Base-by-base conservation (phyloP, 768 basidiomycete species). In the Pholiota microspora region DNA sequence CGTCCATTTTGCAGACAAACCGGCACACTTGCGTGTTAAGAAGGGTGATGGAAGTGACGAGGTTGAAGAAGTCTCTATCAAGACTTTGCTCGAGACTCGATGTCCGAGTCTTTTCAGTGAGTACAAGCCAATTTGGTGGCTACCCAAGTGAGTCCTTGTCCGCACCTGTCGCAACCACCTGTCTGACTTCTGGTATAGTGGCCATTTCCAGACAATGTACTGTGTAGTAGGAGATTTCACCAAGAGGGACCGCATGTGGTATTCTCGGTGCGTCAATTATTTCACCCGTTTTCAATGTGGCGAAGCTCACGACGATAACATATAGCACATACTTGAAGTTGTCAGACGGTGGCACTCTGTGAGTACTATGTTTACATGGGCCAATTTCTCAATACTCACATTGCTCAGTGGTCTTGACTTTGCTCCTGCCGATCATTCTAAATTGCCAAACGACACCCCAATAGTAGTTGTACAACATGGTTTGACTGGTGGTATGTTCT, bases 341-440 rank as follows among this genome's bases (percentile, higher is more conserved):
- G 16, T 65, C 71, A 15, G 86, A 88, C 59, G 85, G 85, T 28
- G 86, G 86, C 7, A 87, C 85, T 23, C 56, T 88, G 86, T 87
- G 62, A 60, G 81, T 68, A 13, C 18, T 10, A 46, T 48, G 7
- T 6, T 31, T 23, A 45, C 29, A 21, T 44, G 49, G 18, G 32
- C 15, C 34, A 32, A 16, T 29, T 31, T 29, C 23, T 34, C 15
- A 45, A 45, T 15, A 27, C 51, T 45, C 44, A 40, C 44, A 59
- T 28, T 45, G 18, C 58, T 5, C 59, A 88, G 86, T 44, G 85
- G 85, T n/a, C 67, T 88, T 16, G 86, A 88, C 66, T 84, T 86
- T 61, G 78, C 85, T 27, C 82, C 81, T 12, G 64, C 73, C 15
- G 75, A 78, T 57, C 66, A 67, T 38, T 66, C 71, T 8, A 57